Conservation (phyloP, 306 rosid genomes). For the Rubus idaeus region DNA sequence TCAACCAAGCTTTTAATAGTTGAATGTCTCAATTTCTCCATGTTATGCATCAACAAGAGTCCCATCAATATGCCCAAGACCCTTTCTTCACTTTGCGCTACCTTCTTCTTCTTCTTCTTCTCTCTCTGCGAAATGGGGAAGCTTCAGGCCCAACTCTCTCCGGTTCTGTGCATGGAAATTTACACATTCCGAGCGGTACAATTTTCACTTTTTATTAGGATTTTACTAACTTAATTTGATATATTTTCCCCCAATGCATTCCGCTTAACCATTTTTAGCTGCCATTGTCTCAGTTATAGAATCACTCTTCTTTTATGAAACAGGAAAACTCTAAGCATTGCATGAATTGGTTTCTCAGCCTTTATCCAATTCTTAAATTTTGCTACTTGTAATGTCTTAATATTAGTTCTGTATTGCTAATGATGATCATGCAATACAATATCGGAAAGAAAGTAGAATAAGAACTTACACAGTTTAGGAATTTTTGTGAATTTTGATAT, state of each 20-base stretch:
- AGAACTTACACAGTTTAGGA: background rate
- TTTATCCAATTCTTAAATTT: background rate
- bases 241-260: no score
- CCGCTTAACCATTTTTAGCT: no score
- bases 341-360: background rate
- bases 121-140: background rate
- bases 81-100: background rate
- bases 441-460: background rate
- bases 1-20: background rate
- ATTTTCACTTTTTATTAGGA: background rate
- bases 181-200: background rate
- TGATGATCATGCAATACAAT: background rate
- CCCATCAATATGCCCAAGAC: background rate
- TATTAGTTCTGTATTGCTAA: background rate
- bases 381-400: background rate
- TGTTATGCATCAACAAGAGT: background rate
- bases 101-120: background rate
- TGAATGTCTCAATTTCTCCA: background rate
- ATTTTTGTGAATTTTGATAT: background rate
- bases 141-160: conserved; percentile 6
- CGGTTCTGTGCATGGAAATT: conserved; percentile 9
- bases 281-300: no score
- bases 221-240: background rate
- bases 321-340: background rate
- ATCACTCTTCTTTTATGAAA: no score